Evolutionary conservation across 2,329 filamentous ascomycete species (phyloP), one percentile per base, ranked within the genome.

Genomic region (Apiospora koreana): DNA sequence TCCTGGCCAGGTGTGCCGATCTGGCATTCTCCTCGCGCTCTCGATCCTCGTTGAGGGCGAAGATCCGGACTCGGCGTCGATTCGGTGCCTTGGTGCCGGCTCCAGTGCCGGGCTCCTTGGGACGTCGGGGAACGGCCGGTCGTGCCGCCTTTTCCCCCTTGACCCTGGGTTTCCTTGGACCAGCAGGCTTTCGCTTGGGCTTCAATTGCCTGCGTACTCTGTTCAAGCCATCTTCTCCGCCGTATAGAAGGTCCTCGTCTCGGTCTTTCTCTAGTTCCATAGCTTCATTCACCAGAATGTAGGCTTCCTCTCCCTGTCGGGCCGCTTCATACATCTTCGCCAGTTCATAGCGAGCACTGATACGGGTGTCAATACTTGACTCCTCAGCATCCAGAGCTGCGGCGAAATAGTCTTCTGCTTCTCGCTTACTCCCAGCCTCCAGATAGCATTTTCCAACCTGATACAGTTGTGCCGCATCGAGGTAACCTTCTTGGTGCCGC

Each of bases 291-390:
- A 93, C 89, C 67, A 94, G 88, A 71, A 92, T 90, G 71, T 94
- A 88, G 1, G 94, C 94, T 76, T 94, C 90, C 76, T 94, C 92
- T 28, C 88, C 90, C 81, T 92, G 89, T 72, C 91, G 91, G 62
- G 88, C 87, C 73, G 87, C 89, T 78, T 97, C 94, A 77, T 97
- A 97, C 80, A 98, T 89, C 76, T 93, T 94, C 16, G 94, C 94
- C 12, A 98, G 85, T 75, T 94, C 89, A 41, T 93, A 89, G 48
- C 94, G 91, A 48, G 94, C 93, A 72, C 94, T 91, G 65, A 95
- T 90, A 70, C 76, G 76, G 31, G 78, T 76, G 54, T 79, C 77
- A n/a, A 76, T 75, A 23, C 92, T 91, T 50, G 89, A 85, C 62
- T 90, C 84, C 72, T 97, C 92, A 71, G 90, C 87, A 68, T 94